Percentiles rank a stretch among this genome's conserved stretches.
phyloP scores from a whole-genome alignment of 371 early-diverging fungal species.

The Circinella minor region DNA sequence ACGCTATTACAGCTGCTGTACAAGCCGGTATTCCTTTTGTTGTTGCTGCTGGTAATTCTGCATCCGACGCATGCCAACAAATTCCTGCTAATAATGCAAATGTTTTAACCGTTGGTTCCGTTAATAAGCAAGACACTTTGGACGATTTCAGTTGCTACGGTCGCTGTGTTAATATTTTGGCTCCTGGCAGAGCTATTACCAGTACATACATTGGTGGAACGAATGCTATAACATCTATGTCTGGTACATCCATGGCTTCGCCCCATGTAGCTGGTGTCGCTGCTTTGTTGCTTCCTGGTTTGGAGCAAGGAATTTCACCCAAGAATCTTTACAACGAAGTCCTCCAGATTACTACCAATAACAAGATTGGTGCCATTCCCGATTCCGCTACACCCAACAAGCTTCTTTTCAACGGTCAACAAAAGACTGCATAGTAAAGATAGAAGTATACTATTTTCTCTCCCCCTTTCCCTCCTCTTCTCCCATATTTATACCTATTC shows the following conservation, averaged over 20 bases:
- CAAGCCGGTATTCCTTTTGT: constrained; percentile 59
- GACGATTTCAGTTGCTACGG: constrained; percentile 62
- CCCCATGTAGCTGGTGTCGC: constrained; percentile 86
- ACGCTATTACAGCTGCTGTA: constrained; percentile 54
- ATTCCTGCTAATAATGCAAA: constrained; percentile 67
- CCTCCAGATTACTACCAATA: constrained; percentile 19
- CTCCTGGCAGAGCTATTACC: constrained; percentile 55
- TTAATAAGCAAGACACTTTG: constrained; percentile 49
- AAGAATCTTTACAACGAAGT: constrained; percentile 31
- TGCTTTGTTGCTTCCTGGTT: constrained; percentile 46
- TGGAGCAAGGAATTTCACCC: constrained; percentile 28
- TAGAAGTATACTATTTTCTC: not conserved
- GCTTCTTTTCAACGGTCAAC: constrained; percentile 23
- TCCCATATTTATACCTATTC: no score
- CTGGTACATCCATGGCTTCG: constrained; percentile 81
- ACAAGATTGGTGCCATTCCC: constrained; percentile 10
- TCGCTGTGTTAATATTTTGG: constrained; percentile 64
- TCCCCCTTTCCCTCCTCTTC: no score
- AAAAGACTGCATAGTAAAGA: constrained; percentile 4
- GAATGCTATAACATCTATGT: constrained; percentile 52
- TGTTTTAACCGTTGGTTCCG: constrained; percentile 75
- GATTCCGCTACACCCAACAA: constrained; percentile 19
- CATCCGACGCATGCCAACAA: constrained; percentile 65
- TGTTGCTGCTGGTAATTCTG: constrained; percentile 82
- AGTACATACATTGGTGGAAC: constrained; percentile 42